Evolutionary conservation across 164 flowering plant genomes (phyloP).

Genomic region (grape (Vitis vinifera)): DNA sequence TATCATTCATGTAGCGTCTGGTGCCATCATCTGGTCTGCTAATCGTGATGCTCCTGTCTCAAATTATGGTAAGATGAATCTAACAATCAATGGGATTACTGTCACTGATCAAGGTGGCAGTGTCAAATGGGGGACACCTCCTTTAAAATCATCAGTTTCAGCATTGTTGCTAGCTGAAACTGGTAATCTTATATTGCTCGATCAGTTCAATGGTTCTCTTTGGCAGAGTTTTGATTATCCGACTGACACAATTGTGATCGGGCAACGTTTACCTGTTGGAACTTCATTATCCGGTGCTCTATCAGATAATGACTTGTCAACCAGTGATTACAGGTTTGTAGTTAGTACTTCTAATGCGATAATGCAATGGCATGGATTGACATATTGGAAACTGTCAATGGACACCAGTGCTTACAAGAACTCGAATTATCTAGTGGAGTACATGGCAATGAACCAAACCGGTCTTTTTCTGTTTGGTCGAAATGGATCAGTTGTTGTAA

Average conservation of each 20-base stretch:
- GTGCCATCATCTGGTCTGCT: slow-evolving; percentile 77
- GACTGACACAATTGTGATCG: slow-evolving; percentile 69
- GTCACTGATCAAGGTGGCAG: slow-evolving; percentile 35
- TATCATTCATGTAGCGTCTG: slow-evolving; percentile 58
- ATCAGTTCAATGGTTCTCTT: slow-evolving; percentile 45
- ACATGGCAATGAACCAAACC: slow-evolving; percentile 44
- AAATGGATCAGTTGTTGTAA: slow-evolving; percentile 44
- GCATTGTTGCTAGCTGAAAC: slow-evolving; percentile 46
- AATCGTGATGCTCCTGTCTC: slow-evolving; percentile 64
- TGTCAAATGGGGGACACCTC: slow-evolving; percentile 64
- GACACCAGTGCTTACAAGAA: slow-evolving; percentile 40
- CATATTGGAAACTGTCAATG: slow-evolving; percentile 77
- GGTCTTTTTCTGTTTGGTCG: slow-evolving; percentile 58
- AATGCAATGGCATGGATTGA: slow-evolving; percentile 53
- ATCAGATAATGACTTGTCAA: slow-evolving; percentile 36
- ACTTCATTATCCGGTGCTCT: slow-evolving; percentile 31
- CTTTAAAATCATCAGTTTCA: slow-evolving; percentile 34
- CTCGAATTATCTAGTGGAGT: slow-evolving; percentile 37
- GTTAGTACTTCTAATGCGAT: slow-evolving; percentile 45
- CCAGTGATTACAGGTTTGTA: slow-evolving; percentile 47
- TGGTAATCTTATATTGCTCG: slow-evolving; percentile 71
- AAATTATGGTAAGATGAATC: slow-evolving; percentile 41
- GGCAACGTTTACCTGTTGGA: slow-evolving; percentile 50
- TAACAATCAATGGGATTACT: slow-evolving; percentile 49
- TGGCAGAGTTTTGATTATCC: slow-evolving; percentile 75